A percentile compares a stretch with the other conserved stretches of the same genome.
phyloP scores from a whole-genome alignment of 2,329 filamentous ascomycete genomes.

The Neonectria coccinea region DNA sequence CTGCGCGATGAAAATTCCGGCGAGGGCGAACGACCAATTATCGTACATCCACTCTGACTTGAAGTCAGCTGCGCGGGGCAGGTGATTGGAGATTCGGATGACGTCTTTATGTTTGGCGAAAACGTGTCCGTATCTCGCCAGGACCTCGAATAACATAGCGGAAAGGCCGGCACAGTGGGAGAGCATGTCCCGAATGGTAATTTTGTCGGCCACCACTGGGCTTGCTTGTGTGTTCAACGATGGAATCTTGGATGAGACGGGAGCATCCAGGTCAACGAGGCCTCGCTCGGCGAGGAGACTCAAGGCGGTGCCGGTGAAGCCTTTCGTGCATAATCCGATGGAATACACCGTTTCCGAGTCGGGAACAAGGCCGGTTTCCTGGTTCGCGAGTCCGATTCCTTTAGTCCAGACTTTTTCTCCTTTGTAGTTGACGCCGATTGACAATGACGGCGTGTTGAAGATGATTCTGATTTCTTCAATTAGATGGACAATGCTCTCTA shows the following conservation, averaged over 20 bases:
- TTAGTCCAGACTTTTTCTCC: background rate
- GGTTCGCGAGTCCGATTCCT: conserved; percentile 5
- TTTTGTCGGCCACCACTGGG: conserved; percentile 1
- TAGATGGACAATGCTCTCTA: too few relatives aligned
- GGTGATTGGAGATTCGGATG: conserved; percentile 8
- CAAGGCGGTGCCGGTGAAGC: conserved; percentile 9
- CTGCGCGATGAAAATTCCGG: conserved; percentile 2
- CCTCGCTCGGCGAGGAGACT: conserved; percentile 5
- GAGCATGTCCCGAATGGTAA: conserved; percentile 14
- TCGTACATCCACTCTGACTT: conserved; percentile 19
- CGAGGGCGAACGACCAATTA: conserved; percentile 19
- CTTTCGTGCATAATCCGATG: conserved; percentile 22
- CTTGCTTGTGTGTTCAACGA: background rate
- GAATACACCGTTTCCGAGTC: conserved; percentile 14
- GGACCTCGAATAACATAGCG: background rate
- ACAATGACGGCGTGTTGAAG: conserved; percentile 13
- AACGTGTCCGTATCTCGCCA: background rate
- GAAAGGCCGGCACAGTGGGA: conserved; percentile 17
- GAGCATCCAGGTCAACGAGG: conserved; percentile 3
- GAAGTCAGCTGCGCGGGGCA: conserved; percentile 14
- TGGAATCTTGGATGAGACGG: conserved; percentile 12
- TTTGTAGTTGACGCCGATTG: conserved; percentile 9
- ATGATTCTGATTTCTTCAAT: conserved; percentile 2
- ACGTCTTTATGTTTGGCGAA: conserved; percentile 5
- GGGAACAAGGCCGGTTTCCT: conserved; percentile 5